Conservation (phyloP, 1,284 basidiomycete species). For the Ganoderma sp. region DNA sequence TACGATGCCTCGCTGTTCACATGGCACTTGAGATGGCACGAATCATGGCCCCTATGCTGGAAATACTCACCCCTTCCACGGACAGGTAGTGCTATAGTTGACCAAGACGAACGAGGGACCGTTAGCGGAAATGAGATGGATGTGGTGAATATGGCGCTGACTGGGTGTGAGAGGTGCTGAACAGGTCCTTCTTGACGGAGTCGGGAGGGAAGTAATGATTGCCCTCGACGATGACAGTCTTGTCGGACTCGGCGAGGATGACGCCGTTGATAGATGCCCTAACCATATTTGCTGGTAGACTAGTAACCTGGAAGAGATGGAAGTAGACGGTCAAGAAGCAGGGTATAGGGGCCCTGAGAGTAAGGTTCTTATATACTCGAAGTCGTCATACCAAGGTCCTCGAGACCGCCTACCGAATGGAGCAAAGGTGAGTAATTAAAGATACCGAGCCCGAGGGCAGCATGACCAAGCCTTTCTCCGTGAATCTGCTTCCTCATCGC, state of each 20-base stretch:
- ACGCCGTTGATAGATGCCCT: conserved; percentile 56
- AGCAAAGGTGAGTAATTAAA: conserved; percentile 11
- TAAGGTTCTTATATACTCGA: conserved; percentile 4
- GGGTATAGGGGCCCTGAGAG: background rate
- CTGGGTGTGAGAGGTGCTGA: conserved; percentile 58
- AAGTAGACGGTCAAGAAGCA: background rate
- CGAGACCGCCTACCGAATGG: conserved; percentile 2
- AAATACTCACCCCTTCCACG: conserved; percentile 66
- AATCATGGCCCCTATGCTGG: background rate
- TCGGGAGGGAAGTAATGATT: conserved; percentile 73
- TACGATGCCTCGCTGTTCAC: conserved; percentile 60
- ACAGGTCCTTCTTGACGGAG: conserved; percentile 49
- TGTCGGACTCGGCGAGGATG: conserved; percentile 60
- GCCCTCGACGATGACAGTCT: conserved; percentile 61
- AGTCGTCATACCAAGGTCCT: background rate
- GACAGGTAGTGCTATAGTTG: conserved; percentile 54
- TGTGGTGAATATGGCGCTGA: conserved; percentile 36
- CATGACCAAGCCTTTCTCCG: background rate
- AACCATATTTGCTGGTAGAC: conserved; percentile 44
- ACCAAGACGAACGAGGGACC: background rate
- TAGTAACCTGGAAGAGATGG: background rate
- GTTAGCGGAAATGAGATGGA: background rate
- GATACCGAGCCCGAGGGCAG: background rate
- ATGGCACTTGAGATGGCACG: background rate
- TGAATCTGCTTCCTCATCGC: background rate